A percentile compares a stretch with the other conserved stretches of the same genome.
These are phyloP conservation scores for Umbelopsis ramanniana DNA, from an alignment of 192 early-diverging fungal species.

Conservation along the genomic window DNA sequence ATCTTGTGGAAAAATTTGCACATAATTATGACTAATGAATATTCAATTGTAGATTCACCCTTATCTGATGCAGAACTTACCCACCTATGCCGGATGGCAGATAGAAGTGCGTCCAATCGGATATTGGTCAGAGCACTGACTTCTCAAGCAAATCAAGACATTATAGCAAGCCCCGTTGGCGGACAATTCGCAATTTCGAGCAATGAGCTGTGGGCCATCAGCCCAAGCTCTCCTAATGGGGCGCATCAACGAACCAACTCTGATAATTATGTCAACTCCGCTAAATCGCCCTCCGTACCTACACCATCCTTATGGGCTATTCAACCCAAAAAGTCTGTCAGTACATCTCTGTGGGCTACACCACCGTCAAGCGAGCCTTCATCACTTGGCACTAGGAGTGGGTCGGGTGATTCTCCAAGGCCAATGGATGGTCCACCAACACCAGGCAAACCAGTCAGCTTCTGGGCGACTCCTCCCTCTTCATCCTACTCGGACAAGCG, in stretches of 20 bases:
- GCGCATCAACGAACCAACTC: background rate
- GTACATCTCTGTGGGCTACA: slow-evolving; percentile 25
- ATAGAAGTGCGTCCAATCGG: slow-evolving; percentile 13
- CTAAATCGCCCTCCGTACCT: background rate
- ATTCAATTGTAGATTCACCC: background rate
- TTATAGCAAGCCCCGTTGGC: background rate
- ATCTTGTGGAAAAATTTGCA: background rate
- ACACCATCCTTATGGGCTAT: slow-evolving; percentile 25
- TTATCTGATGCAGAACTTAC: slow-evolving; percentile 2
- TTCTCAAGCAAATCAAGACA: background rate
- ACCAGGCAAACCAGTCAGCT: background rate
- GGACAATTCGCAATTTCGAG: background rate
- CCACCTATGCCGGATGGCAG: slow-evolving; percentile 4
- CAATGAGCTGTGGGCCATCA: background rate
- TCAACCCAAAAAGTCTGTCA: slow-evolving; percentile 16
- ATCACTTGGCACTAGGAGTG: slow-evolving; percentile 5
- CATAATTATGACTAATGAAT: background rate
- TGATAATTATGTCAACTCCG: background rate
- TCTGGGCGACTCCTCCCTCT: slow-evolving; percentile 7
- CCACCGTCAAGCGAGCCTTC: slow-evolving; percentile 22
- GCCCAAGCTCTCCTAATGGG: slow-evolving; percentile 3
- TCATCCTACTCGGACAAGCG: background rate
- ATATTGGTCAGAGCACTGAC: background rate
- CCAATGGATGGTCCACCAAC: slow-evolving; percentile 13
- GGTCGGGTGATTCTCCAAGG: background rate